phyloP scores from a whole-genome alignment of 305 asterid genomes.

The Striga hermonthica region DNA sequence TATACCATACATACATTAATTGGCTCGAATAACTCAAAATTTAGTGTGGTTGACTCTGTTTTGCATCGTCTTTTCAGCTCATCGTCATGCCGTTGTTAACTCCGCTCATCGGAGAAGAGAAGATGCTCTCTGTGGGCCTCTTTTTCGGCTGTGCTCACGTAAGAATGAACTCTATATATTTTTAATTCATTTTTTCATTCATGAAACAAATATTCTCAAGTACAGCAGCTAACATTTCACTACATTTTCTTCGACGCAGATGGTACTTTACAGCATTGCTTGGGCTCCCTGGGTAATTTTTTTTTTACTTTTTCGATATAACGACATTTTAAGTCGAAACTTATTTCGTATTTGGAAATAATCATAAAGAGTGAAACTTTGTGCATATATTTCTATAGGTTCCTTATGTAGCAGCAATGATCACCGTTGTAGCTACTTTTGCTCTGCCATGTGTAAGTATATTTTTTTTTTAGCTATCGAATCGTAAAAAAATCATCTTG shows the following conservation, averaged over 20 bases:
- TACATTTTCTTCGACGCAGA: slow-evolving; percentile 41
- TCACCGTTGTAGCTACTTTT: slow-evolving; percentile 52
- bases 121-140: slow-evolving; percentile 64
- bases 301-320: not conserved
- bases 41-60: not conserved
- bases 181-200: too few relatives aligned
- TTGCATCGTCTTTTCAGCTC: slow-evolving; percentile 48
- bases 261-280: slow-evolving; percentile 70
- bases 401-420: slow-evolving; percentile 69
- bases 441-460: slow-evolving; percentile 77
- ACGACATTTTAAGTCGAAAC: not conserved
- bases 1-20: not conserved
- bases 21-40: not conserved
- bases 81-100: slow-evolving; percentile 71
- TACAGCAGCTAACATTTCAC: not conserved
- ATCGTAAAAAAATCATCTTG: not conserved
- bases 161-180: slow-evolving; percentile 15
- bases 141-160: slow-evolving; percentile 59
- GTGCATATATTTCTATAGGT: slow-evolving; percentile 43
- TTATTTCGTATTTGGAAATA: not conserved
- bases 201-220: not conserved
- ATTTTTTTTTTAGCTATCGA: not conserved
- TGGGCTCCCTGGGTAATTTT: slow-evolving; percentile 89
- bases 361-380: too few relatives aligned
- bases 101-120: slow-evolving; percentile 70